Evolutionary conservation across 768 basidiomycete species (phyloP), one percentile per base, ranked within the genome.

Genomic region (Floccularia luteovirens): DNA sequence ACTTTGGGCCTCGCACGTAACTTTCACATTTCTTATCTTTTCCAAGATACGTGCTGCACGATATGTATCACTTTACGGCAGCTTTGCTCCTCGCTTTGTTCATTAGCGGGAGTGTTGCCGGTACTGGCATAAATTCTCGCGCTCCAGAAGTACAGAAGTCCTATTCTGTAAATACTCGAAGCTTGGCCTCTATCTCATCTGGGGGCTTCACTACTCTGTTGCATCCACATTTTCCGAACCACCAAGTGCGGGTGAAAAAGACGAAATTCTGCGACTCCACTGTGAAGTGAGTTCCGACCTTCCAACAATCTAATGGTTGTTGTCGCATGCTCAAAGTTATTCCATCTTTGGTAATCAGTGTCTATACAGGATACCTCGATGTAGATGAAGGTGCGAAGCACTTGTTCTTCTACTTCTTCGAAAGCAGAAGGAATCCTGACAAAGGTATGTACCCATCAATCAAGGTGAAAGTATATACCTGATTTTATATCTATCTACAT

Each of bases 391-490:
- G 78, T 36, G 75, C 77, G 16, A 72, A 77, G 40, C 79, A 80
- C 46, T 39, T 81, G 28, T 80, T 79, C 57, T 84, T 85, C 62
- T 82, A 82, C 57, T 85, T 85, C 59, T 86, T 85, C 55, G 80
- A 85, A 58, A 79, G 75, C 45, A 61, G 84, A 44, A 65, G 65
- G 35, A 60, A 75, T 47, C 79, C 79, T 21, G 69, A 62, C 12
- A 67, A 61, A 48, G 75, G 77, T 67, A 55, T 6, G 49, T 55
- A 43, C 48, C 49, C n/a, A 49, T 57, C 37, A 61, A n/a, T n/a
- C n/a, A n/a, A n/a, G n/a, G n/a, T n/a, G n/a, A n/a, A n/a, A n/a
- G n/a, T 67, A 45, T 6, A 13, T 17, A 10, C n/a, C n/a, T 38
- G 48, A 38, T 28, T 31, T 13, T 2, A 13, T 25, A 3, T 19